Base-by-base conservation (phyloP, 352 stramenopile species). In the Thalassiosira gravida region DNA sequence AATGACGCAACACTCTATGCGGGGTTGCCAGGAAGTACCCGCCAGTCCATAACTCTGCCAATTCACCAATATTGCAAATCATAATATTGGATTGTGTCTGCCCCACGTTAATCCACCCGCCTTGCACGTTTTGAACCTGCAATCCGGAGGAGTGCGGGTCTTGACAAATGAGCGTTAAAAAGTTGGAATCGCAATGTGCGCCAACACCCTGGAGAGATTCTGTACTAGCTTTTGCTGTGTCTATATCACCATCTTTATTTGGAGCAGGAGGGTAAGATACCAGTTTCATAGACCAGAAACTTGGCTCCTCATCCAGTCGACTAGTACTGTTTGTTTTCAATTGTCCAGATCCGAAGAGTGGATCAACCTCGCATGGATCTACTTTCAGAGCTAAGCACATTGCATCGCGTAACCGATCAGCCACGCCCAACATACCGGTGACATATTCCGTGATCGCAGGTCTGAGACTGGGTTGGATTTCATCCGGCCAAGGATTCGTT, bases 11-110 rank as follows among this genome's bases (percentile, higher is more conserved):
- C 7, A 92, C 86, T 50, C 80, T 72, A 72, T 92, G 86, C 16
- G 86, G 87, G 13, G 87, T 92, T 32, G 87, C 85, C 1, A 87
- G 49, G 65, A 90, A 90, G 46, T 92, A 92, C 2, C 82, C 85
- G 35, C 66, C 55, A 16, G 55, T 79, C 67, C 67, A 86, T 11
- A 90, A 70, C 72, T 92, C 65, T 30, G 82, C 68, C 22, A 90
- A 69, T 77, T 92, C 87, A 37, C 87, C 87, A 47, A 92, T 76
- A 62, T 92, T 92, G 69, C 83, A 90, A 58, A 91, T 69, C 20
- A 92, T 66, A n/a, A 80, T 61, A 30, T 71, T 80, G 20, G 74
- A 30, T 52, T 74, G 44, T 30, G 85, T 77, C 0, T 81, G 83
- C 32, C 71, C 71, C 0, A 91, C 82, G 65, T 91, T 70, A 22